Evolutionary conservation across 306 rosid species (phyloP).

Genomic region (Oemleria cerasiformis): DNA sequence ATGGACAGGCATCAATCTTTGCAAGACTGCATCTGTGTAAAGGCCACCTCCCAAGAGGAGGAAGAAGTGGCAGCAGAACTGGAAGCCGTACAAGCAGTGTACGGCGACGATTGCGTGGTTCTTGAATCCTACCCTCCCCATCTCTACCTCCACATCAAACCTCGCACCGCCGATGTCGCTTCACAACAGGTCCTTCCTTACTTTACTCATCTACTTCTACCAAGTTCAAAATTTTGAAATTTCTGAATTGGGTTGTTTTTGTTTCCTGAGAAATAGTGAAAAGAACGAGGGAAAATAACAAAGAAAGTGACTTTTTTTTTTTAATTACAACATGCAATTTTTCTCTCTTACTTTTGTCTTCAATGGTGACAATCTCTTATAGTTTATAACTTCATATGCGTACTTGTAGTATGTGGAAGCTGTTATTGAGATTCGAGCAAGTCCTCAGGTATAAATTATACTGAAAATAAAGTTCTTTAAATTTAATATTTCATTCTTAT

Average conservation of each 20-base stretch:
- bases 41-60: slow-evolving; percentile 43
- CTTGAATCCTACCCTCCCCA: slow-evolving; percentile 61
- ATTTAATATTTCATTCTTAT: neutral
- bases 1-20: neutral
- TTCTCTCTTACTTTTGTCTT: neutral
- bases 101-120: slow-evolving; percentile 56
- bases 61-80: slow-evolving; percentile 58
- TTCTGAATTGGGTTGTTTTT: neutral
- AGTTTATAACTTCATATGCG: neutral
- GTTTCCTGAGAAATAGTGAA: neutral
- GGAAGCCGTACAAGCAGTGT: slow-evolving; percentile 73
- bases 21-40: neutral
- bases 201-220: neutral
- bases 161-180: slow-evolving; percentile 82
- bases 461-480: neutral
- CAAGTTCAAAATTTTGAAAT: neutral
- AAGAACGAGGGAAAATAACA: neutral
- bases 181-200: slow-evolving; percentile 52
- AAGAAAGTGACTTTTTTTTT: neutral
- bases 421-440: slow-evolving; percentile 46
- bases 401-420: slow-evolving; percentile 69
- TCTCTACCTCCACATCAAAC: slow-evolving; percentile 63
- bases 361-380: neutral
- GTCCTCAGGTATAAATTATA: slow-evolving; percentile 46
- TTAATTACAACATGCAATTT: neutral